Base-by-base conservation (phyloP, 768 basidiomycete genomes). In the Boletus patriciae region DNA sequence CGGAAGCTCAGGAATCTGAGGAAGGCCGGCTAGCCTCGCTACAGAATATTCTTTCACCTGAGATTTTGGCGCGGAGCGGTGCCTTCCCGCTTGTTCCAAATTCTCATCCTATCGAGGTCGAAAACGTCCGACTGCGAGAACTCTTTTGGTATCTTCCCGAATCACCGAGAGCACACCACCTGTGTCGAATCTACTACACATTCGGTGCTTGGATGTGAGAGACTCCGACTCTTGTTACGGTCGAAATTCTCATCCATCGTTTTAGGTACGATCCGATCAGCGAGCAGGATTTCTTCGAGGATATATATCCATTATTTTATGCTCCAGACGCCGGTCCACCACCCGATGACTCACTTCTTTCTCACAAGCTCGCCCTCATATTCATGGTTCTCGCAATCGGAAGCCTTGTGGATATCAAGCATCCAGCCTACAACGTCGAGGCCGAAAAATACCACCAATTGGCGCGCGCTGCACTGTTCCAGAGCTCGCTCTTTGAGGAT, bases 181-280 rank as follows among this genome's bases (percentile, higher is more conserved):
- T 90, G 38, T 80, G 81, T 25, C 78, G 79, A 19, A 79, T 81
- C 19, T 89, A 85, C 68, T 87, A 78, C 69, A 78, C 78, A 27
- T 79, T 83, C 64, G 88, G 84, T 31, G 81, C 84, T 52, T 88
- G 86, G 86, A 87, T 88, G 86, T 87, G 71, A 72, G 84, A 49
- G 25, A 63, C 36, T 52, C 34, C 55, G 33, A 45, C 33, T 48
- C 42, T 42, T 33, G 46, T 15, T 29, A 9, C 46, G 59, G 31
- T 47, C 27, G 12, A 18, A 36, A 41, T 52, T 19, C 58, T 61
- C 42, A 71, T 40, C 48, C 19, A 12, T 36, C 29, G 11, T 18
- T 21, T 12, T 61, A 88, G 86, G 85, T 87, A 88, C 65, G 82
- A 86, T 65, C 86, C 86, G 34, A 81, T 88, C 55, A 81, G 76